Base-by-base conservation (phyloP, 2,329 filamentous ascomycete species). In the Fusarium pseudoanthophilum region DNA sequence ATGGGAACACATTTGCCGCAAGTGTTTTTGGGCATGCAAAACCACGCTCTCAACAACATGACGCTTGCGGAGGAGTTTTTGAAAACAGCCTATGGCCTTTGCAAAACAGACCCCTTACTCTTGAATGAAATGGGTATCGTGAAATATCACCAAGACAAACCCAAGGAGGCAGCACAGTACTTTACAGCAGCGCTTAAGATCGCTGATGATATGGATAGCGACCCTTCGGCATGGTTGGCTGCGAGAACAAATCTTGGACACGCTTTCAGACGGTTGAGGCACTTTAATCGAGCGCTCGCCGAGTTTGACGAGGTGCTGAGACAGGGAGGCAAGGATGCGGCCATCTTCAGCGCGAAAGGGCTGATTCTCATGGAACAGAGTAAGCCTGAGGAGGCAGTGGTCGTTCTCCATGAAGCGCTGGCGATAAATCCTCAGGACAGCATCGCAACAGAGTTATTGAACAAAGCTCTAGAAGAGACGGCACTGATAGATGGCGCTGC, bases 1-100 rank as follows among this genome's bases (percentile, higher is more conserved):
- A 97, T 98, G 86, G 96, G 96, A 43, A 98, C 95, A 1, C 97
- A 99, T 81, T 87, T 99, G 3, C 96, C 96, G 1, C 95, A 97
- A 79, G 90, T 99, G 6, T 99, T 98, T 81, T 85, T 99, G 32
- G 96, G 97, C 11, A 99, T 99, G 96, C 97, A 99, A 81, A 97
- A 99, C 82, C 92, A 98, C 53, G 94, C 95, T 24, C 88, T 99
- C 68, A 97, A 97, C 82, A 98, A 99, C 78, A 93, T 98, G 89
- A 92, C 91, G 2, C 88, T 98, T 21, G 96, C 97, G 0, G 93
- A 97, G 73, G 96, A 99, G 81, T 99, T 98, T 80, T 89, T 98
- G 49, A 95, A 94, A 78, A 95, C 94, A 7, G 95, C 96, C 0
- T 97, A 96, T 80, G 87, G 89, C 1, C 87, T 97, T 18, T 97